phyloP scores from a whole-genome alignment of 345 rosid genomes.

The Iberis pinnata region DNA sequence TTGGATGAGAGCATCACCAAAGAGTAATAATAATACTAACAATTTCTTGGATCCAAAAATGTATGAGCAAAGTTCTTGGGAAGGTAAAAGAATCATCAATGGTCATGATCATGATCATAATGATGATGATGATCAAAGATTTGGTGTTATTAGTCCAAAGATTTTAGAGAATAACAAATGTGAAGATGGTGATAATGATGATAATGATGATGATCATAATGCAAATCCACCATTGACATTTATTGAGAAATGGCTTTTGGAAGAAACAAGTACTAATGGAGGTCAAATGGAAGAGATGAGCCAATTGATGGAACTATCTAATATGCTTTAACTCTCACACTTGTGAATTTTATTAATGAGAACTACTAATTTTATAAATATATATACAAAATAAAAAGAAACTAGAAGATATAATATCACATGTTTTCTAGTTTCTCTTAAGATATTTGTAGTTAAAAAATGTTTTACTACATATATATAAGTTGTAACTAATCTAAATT shows the following conservation, averaged over 20 bases:
- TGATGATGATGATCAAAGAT: constrained; percentile 1
- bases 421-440: constrained; percentile 13
- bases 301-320: constrained; percentile 51
- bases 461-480: constrained; percentile 19
- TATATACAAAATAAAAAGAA: constrained; percentile 24
- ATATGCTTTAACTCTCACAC: constrained; percentile 24
- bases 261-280: constrained; percentile 47
- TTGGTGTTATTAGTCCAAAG: constrained; percentile 13
- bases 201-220: constrained; percentile 22
- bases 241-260: constrained; percentile 97
- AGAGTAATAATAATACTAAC: constrained; percentile 20
- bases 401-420: constrained; percentile 14
- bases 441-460: constrained; percentile 20
- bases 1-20: constrained; percentile 79
- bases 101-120: constrained; percentile 11
- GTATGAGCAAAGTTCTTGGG: constrained; percentile 28
- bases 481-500: constrained; percentile 27
- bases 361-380: constrained; percentile 27
- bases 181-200: constrained; percentile 24
- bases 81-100: constrained; percentile 12
- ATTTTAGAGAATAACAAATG: constrained; percentile 23
- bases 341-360: constrained; percentile 20
- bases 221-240: constrained; percentile 56
- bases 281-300: constrained; percentile 52
- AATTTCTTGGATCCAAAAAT: constrained; percentile 4